Base-by-base conservation (phyloP, 306 rosid species). In the Sicyos baderoa region DNA sequence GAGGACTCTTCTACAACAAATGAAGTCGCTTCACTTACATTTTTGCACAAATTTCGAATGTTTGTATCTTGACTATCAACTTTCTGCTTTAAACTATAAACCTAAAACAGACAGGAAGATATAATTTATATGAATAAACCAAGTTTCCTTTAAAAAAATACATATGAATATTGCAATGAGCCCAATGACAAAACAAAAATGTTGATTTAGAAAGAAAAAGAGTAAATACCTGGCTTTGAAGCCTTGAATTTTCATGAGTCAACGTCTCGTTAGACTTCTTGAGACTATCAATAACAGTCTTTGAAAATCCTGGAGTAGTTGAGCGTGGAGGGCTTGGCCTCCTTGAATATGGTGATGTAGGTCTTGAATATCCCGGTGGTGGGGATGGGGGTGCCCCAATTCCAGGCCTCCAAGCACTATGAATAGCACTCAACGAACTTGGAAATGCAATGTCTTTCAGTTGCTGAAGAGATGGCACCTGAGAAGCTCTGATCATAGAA, bases 311-410 rank as follows among this genome's bases (percentile, higher is more conserved):
- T 16, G 95, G 95, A 76, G 86, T 78, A 19, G 70, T 27, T 66
- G 86, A 81, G 12, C 88, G 88, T 9, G 96, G 91, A 53, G 96
- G 95, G 86, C 99, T 94, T 47, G 88, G 95, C 79, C 81, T 84
- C 78, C 84, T 85, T 63, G 90, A 32, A 73, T 81, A 86, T 0
- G 96, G 95, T 54, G 95, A 85, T 58, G 78, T 45, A 60, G 95
- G 58, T 76, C 86, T 90, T 9, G 90, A 74, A 75, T 29, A 70
- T 53, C 75, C 53, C 61, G 23, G 76, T 61, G 82, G 60, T 37
- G 82, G 49, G 22, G 68, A 75, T 50, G 85, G 82, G 2, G 85
- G 55, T 63, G 77, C 12, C 67, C 79, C 79, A 54, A 29, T 15
- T 19, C 21, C 50, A 47, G 89, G 82, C 77, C 72, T 88, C 72